Evolutionary conservation across 1,284 basidiomycete species (phyloP), one percentile per base, ranked within the genome.

Genomic region (Marasmius sp.): DNA sequence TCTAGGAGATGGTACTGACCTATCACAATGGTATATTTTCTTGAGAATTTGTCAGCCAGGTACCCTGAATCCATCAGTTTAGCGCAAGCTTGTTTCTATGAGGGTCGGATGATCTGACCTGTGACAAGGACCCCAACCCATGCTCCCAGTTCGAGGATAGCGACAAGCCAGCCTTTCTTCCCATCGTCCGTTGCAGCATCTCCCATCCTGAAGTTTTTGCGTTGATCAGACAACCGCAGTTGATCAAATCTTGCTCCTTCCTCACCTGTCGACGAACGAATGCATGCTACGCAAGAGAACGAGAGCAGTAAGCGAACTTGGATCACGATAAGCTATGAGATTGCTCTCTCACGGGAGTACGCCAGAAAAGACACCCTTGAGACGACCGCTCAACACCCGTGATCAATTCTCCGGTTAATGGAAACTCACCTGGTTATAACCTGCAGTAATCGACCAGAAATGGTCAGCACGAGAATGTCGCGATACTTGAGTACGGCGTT

Each of bases 91-190:
- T 57, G 12, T 18, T 12, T 36, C 41, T n/a, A 18, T 33, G 18
- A 14, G 33, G 33, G n/a, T 33, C 58, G 55, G 20, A 36, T 33
- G 20, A 34, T 27, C 10, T 14, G 61, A 78, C 79, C 79, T 33
- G 86, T 87, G 62, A 81, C 73, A 27, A 90, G 80, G n/a, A 88
- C 87, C 64, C 88, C 88, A 64, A 87, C 78, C 88, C 88, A 91
- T 20, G 88, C 88, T 63, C 87, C 87, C 16, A 89, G 78, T 72
- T 89, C 88, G 22, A 89, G 79, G 66, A 90, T 87, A 47, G 87
- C 76, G 3, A 89, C 87, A 9, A 89, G 76, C 88, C 88, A 89
- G 2, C 88, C 88, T 73, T 89, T 85, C 38, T 78, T 82, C 5
- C 74, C 77, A 1, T 83, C 41, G 64, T 88, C 67, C 36, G 71